Base-by-base conservation (phyloP, 805 yeast genomes). In the Brettanomyces anomalus region DNA sequence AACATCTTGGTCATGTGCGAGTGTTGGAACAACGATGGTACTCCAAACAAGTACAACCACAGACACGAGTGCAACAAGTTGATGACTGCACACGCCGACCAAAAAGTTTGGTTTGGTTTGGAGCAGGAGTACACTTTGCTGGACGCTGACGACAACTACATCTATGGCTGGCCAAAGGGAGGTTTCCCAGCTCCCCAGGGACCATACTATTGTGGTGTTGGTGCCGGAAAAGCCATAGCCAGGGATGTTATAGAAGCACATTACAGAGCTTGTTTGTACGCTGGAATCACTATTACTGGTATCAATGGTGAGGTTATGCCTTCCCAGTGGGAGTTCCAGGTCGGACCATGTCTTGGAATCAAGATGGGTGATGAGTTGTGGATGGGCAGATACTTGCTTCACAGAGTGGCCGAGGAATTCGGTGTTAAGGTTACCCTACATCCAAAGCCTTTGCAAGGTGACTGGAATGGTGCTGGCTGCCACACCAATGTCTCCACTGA, bases 181-280 rank as follows among this genome's bases (percentile, higher is more conserved):
- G 98, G 97, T 50, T 93, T 77, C 94, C 98, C 98, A 65, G 97
- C 96, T 56, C 97, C 98, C 52, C 98, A 93, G 74, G 98, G 98
- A 54, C 98, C 98, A 49, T 93, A 93, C 84, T 93, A 93, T 81
- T 93, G 98, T 77, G 98, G 97, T 80, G 98, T 93, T 53, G 98
- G 98, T 71, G 77, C 96, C 58, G 96, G 97, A 63, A 89, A 87
- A 74, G 98, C 90, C 51, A 86, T 82, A 67, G 96, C 97, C 61
- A 81, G 98, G 74, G 98, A 93, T 65, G 88, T 90, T 45, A 88
- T 93, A 57, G 98, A 90, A 76, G 97, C 98, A 46, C 98, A 90
- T 75, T 93, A 93, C 84, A 82, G 93, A 67, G 98, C 98, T 49
- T 89, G 97, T 74, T 74, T 90, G 51, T 83, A 85, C 65, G 82